Evolutionary conservation across 768 basidiomycete species (phyloP).

Genomic region (Inosperma sp.): DNA sequence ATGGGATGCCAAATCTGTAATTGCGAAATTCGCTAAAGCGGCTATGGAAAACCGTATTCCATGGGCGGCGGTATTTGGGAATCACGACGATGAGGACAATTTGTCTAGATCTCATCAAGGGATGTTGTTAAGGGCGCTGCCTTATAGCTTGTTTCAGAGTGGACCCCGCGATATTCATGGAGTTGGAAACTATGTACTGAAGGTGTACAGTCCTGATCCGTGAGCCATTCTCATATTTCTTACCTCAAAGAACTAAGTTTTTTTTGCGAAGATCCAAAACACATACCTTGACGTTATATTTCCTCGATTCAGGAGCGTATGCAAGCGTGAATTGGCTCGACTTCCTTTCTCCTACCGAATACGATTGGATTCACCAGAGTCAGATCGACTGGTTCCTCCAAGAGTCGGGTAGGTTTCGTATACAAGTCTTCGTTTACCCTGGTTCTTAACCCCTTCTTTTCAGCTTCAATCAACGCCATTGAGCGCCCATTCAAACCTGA

Average conservation of each 20-base stretch:
- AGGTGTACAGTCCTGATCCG: constrained; percentile 81
- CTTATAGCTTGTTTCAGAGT: constrained; percentile 75
- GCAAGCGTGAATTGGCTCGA: constrained; percentile 61
- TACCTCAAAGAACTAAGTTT: not conserved
- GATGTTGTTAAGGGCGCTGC: constrained; percentile 67
- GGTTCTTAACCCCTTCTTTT: not conserved
- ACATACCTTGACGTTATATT: constrained; percentile 86
- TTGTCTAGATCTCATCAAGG: constrained; percentile 60
- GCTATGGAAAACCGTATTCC: constrained; percentile 75
- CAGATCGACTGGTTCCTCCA: constrained; percentile 92
- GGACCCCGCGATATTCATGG: constrained; percentile 87
- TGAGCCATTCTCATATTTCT: constrained; percentile 37
- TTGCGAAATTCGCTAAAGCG: constrained; percentile 81
- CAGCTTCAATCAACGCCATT: constrained; percentile 63
- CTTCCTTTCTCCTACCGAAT: constrained; percentile 63
- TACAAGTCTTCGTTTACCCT: not conserved
- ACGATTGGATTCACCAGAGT: constrained; percentile 78
- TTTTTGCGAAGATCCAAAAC: constrained; percentile 62
- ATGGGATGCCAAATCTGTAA: constrained; percentile 84
- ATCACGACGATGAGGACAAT: constrained; percentile 84
- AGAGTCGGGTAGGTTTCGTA: constrained; percentile 51
- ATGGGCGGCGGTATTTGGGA: constrained; percentile 92
- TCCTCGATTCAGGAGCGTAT: constrained; percentile 85
- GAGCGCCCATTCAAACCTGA: constrained; percentile 83
- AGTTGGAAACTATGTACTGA: constrained; percentile 86